A percentile compares a stretch with the other conserved stretches of the same genome.
Evolutionary conservation across 116 monocot genomes (phyloP).

Genomic region (Cymodocea nodosa): DNA sequence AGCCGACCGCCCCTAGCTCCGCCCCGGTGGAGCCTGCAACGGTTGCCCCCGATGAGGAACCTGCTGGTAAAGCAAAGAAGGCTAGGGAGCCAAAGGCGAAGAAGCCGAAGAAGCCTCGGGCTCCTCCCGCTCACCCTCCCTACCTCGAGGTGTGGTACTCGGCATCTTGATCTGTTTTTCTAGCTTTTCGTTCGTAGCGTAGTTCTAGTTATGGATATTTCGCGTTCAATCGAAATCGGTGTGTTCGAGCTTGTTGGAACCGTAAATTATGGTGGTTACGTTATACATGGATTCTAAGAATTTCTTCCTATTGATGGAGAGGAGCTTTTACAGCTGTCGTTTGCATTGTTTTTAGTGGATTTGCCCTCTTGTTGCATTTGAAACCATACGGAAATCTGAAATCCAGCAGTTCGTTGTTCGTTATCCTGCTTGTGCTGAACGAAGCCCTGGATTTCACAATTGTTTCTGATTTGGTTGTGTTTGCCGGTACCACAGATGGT

Average conservation of each 20-base stretch:
- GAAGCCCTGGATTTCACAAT: too few relatives aligned
- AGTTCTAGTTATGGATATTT: background rate
- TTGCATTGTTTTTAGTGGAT: too few relatives aligned
- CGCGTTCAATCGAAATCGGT: background rate
- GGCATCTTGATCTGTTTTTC: too few relatives aligned
- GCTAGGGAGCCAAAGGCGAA: constrained; percentile 34
- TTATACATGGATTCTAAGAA: too few relatives aligned
- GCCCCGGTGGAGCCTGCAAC: constrained; percentile 13
- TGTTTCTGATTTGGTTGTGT: background rate
- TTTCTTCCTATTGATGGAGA: too few relatives aligned
- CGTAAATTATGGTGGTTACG: too few relatives aligned
- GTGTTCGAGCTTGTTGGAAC: background rate
- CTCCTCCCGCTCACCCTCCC: constrained; percentile 35
- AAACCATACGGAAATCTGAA: too few relatives aligned
- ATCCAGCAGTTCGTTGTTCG: background rate
- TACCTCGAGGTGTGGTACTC: constrained; percentile 30
- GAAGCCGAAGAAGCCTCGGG: constrained; percentile 32
- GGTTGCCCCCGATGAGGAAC: constrained; percentile 2
- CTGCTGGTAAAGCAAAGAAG: constrained; percentile 10
- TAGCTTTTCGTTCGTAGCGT: background rate
- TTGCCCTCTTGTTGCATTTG: too few relatives aligned
- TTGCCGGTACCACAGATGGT: constrained; percentile 36
- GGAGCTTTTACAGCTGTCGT: too few relatives aligned
- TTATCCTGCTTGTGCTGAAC: background rate
- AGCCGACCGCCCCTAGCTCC: background rate